These are phyloP conservation scores for Chiua virens DNA, from an alignment of 768 basidiomycete species.

Conservation along the genomic window DNA sequence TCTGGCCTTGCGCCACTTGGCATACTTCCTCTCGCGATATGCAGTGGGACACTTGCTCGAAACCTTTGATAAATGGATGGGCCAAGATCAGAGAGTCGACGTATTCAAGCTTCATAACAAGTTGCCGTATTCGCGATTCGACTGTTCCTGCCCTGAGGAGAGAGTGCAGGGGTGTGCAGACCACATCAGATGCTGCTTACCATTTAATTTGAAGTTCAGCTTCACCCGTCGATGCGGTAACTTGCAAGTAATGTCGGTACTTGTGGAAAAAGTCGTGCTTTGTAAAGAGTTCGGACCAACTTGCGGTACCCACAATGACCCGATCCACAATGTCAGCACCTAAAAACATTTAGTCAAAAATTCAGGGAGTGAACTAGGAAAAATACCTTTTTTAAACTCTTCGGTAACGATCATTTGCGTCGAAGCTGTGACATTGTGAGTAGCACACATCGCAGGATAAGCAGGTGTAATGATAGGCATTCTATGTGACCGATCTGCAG, in stretches of 20 bases:
- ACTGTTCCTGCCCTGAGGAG: constrained; percentile 85
- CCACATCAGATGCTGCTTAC: constrained; percentile 42
- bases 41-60: constrained; percentile 86
- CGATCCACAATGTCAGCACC: constrained; percentile 93
- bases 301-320: constrained; percentile 78
- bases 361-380: not conserved
- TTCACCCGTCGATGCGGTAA: constrained; percentile 86
- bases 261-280: constrained; percentile 98
- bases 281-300: constrained; percentile 92
- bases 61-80: constrained; percentile 94
- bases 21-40: constrained; percentile 84
- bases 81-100: constrained; percentile 89
- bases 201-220: constrained; percentile 91
- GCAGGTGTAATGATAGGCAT: constrained; percentile 99
- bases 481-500: constrained; percentile 88
- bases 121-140: constrained; percentile 91
- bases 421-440: constrained; percentile 95
- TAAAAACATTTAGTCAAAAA: constrained; percentile 32
- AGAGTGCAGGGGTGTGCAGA: constrained; percentile 14
- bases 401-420: constrained; percentile 96
- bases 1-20: constrained; percentile 84
- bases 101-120: constrained; percentile 97
- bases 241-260: constrained; percentile 95
- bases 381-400: constrained; percentile 87
- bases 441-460: constrained; percentile 98